Evolutionary conservation across 75 land plant genomes (phyloP).

Genomic region (Ceratopteris richardii): DNA sequence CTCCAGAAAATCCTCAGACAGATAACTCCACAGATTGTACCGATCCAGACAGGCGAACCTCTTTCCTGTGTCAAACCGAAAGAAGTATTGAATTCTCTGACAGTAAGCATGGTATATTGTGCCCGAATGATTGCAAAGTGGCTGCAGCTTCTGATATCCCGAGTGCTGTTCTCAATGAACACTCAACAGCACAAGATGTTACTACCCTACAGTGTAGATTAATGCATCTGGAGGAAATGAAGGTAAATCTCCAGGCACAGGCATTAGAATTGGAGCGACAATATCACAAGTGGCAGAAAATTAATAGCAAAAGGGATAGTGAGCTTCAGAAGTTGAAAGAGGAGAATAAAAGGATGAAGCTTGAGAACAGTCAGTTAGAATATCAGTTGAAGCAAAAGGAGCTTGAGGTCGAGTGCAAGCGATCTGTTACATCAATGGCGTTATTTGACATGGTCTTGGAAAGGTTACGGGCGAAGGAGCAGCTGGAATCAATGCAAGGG

Average conservation of each 20-base stretch:
- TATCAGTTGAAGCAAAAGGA: constrained; percentile 52
- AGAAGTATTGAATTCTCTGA: no score
- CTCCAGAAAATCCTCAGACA: no score
- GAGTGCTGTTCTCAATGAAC: neutral
- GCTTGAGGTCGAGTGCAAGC: constrained; percentile 26
- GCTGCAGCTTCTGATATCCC: neutral
- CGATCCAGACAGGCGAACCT: no score
- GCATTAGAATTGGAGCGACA: constrained; percentile 49
- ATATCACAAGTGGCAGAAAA: constrained; percentile 44
- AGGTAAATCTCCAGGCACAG: constrained; percentile 25
- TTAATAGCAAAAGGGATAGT: constrained; percentile 35
- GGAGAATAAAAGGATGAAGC: constrained; percentile 51
- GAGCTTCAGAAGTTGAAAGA: constrained; percentile 41
- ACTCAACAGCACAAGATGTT: neutral
- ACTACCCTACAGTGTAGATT: constrained; percentile 26
- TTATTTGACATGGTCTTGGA: constrained; percentile 1
- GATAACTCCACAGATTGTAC: no score
- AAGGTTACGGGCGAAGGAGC: constrained; percentile 1
- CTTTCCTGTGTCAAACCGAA: no score
- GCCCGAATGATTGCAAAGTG: no score
- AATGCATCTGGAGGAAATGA: constrained; percentile 43
- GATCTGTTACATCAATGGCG: constrained; percentile 13
- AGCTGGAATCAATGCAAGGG: neutral
- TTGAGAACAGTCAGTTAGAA: constrained; percentile 43
- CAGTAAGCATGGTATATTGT: no score